These are phyloP conservation scores for Parasarocladium wereldwijsianum DNA, from an alignment of 2,329 filamentous ascomycete species.

Conservation along the genomic window DNA sequence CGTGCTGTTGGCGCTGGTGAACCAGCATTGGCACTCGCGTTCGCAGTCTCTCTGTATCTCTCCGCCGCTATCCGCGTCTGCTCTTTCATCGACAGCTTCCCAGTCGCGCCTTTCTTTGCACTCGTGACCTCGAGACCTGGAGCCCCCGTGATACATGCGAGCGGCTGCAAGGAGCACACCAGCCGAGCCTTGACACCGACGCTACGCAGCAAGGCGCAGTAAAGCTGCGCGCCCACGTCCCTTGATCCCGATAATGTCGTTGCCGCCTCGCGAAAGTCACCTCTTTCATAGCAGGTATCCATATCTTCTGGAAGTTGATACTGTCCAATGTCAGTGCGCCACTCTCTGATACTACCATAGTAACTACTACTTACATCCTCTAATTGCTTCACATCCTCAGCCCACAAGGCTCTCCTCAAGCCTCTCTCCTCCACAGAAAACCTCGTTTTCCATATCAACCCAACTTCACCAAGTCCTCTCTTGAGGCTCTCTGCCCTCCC, in stretches of 20 bases:
- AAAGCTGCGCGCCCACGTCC: slow-evolving; percentile 80
- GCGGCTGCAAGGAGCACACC: slow-evolving; percentile 77
- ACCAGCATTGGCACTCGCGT: slow-evolving; percentile 8
- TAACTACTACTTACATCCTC: slow-evolving; percentile 35
- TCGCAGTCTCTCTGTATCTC: slow-evolving; percentile 20
- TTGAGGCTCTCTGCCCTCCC: slow-evolving; percentile 62
- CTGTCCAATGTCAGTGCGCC: slow-evolving; percentile 21
- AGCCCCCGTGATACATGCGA: slow-evolving; percentile 49
- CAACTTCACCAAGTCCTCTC: slow-evolving; percentile 58
- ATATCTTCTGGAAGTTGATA: slow-evolving; percentile 44
- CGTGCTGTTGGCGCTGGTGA: slow-evolving; percentile 20
- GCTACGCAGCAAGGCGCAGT: slow-evolving; percentile 74
- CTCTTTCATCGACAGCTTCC: slow-evolving; percentile 18
- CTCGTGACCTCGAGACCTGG: slow-evolving; percentile 31
- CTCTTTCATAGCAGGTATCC: slow-evolving; percentile 53
- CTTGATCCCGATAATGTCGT: slow-evolving; percentile 61
- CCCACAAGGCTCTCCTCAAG: slow-evolving; percentile 59
- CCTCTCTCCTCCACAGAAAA: slow-evolving; percentile 62
- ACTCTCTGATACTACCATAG: too few species aligned
- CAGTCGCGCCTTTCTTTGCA: slow-evolving; percentile 11
- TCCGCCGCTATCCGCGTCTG: slow-evolving; percentile 24
- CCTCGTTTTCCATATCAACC: slow-evolving; percentile 49
- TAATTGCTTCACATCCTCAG: slow-evolving; percentile 47
- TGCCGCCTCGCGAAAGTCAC: slow-evolving; percentile 62
- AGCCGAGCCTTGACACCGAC: slow-evolving; percentile 69